Base-by-base conservation (phyloP, 805 yeast genomes). In the Ascoidea asiatica region DNA sequence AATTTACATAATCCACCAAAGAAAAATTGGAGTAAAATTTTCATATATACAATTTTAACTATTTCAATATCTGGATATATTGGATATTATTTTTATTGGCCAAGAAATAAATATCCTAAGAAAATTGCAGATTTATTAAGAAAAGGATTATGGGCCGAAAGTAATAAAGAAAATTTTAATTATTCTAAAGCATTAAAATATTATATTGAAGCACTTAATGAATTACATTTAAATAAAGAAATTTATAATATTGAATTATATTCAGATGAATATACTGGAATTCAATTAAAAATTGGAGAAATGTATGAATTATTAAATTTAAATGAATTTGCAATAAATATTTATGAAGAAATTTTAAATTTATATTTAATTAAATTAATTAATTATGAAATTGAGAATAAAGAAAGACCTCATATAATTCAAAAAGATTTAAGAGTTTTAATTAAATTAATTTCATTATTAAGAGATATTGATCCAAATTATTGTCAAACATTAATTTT, bases 191-290 rank as follows among this genome's bases (percentile, higher is more conserved):
- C 97, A 0, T 64, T 87, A 47, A 71, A 73, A 46, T 68, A 72
- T 52, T 90, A 89, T 60, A 70, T 85, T 39, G 80, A 81, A 50
- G 95, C 95, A 0, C 62, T 88, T 21, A 68, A 75, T 22, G 70
- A 74, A 49, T 29, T 8, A 8, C 8, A 29, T 29, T n/a, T n/a
- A n/a, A n/a, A 80, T 87, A 37, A 71, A 77, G 36, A 64, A 69
- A 21, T 61, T 76, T 40, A 47, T 40, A 69, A 68, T 0, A 58
- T 86, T 63, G 73, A 75, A 49, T 72, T 71, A 8, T 53, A 82
- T 29, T 68, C 77, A 46, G 92, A 86, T 55, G 90, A 84, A 55
- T 89, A 84, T 59, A 89, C 97, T 0, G 96, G 97, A 0, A 75
- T 90, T 44, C 95, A 89, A 55, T 67, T 90, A 58, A 86, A 89